Evolutionary conservation across 306 rosid species (phyloP).

Genomic region (Quercus aquifolioides): DNA sequence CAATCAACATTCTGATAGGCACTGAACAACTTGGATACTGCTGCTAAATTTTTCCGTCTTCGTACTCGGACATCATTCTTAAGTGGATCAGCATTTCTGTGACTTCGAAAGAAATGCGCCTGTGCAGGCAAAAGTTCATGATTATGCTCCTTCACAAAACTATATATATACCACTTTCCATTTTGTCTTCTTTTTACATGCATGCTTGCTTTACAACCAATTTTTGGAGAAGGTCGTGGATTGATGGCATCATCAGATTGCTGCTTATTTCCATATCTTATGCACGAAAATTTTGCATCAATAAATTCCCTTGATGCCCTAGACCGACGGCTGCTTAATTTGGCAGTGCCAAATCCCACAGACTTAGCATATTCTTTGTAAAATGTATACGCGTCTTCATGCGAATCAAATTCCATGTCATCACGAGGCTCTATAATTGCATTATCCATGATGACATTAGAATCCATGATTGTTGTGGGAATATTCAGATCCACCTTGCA

Average conservation of each 20-base stretch:
- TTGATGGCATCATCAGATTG: constrained; percentile 67
- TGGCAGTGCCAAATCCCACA: constrained; percentile 64
- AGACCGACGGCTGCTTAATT: constrained; percentile 61
- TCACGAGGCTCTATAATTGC: constrained; percentile 40
- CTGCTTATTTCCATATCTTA: constrained; percentile 63
- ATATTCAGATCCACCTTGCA: constrained; percentile 26
- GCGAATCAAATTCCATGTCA: constrained; percentile 56
- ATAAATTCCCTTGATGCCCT: constrained; percentile 62
- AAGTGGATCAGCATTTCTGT: constrained; percentile 46
- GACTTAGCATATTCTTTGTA: constrained; percentile 58
- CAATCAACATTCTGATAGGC: constrained; percentile 59
- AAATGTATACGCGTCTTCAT: constrained; percentile 54
- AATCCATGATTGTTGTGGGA: constrained; percentile 33
- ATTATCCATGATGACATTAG: constrained; percentile 26
- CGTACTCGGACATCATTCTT: constrained; percentile 52
- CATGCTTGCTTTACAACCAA: constrained; percentile 65
- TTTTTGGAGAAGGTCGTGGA: constrained; percentile 66
- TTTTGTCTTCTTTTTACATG: constrained; percentile 59
- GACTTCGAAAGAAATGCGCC: constrained; percentile 59
- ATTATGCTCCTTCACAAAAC: constrained; percentile 59
- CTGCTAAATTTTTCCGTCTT: constrained; percentile 43
- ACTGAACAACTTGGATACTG: constrained; percentile 39
- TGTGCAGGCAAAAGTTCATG: constrained; percentile 62
- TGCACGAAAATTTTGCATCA: constrained; percentile 64
- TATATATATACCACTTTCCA: constrained; percentile 59